Evolutionary conservation across 306 rosid genomes (phyloP), one percentile per base, ranked within the genome.

Genomic region (Lupinus albus): DNA sequence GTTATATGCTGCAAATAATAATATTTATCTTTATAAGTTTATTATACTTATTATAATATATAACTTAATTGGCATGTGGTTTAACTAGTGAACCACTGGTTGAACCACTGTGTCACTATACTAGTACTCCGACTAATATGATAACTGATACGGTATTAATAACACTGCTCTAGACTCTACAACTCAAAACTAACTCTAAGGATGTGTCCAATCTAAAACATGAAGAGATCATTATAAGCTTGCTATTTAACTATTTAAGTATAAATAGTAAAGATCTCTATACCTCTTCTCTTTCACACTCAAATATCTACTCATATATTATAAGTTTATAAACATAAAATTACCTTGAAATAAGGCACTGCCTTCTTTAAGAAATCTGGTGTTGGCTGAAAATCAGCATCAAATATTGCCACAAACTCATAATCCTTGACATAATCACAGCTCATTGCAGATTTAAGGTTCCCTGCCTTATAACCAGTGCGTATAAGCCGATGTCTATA

Each of bases 361-460:
- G 97, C 88, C 81, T 88, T 93, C 91, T 89, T 88, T 71, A 93
- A 88, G 84, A 89, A 93, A 71, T 89, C 98, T 1, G 97, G 96
- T 8, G 91, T 84, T 18, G 98, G 98, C 78, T 93, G 98, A 80
- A 93, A 93, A 86, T 93, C 98, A 20, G 98, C 88, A 86, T 93
- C 98, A 51, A 93, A 93, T 71, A 93, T 93, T 13, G 96, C 97
- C 62, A 93, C 98, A 85, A 83, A 93, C 81, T 93, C 97, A 51
- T 86, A 93, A 73, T 93, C 86, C 80, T 93, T 88, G 17, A 93
- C 97, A 85, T 93, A 93, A 76, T 93, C 97, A 39, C 98, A 93
- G 64, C 80, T 49, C 98, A 93, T 93, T 57, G 98, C 98, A 20
- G 98, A 93, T 79, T 89, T 93, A 50, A 93, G 98, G 86, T 93